Conservation (phyloP, 1,284 basidiomycete genomes). For the Cronartium ribicola region DNA sequence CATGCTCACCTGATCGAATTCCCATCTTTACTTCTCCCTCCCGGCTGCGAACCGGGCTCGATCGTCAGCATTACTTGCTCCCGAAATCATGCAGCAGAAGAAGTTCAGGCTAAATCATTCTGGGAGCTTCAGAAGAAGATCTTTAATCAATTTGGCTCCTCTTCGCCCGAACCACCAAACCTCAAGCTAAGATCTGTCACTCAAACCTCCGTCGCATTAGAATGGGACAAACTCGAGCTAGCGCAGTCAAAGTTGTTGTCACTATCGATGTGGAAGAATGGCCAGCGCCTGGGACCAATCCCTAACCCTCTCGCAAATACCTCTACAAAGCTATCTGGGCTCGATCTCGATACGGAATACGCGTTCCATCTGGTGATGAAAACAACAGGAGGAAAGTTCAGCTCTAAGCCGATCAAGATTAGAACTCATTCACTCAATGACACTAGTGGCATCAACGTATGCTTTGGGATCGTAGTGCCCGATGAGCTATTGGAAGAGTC, state of each 20-base stretch:
- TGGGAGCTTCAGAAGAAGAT: conserved; percentile 76
- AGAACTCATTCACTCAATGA: conserved; percentile 88
- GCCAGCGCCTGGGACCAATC: conserved; percentile 76
- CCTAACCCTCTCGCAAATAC: conserved; percentile 74
- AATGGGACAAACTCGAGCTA: conserved; percentile 80
- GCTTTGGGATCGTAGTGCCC: conserved; percentile 82
- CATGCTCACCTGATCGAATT: conserved; percentile 92
- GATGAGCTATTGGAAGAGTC: conserved; percentile 68
- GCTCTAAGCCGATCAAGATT: conserved; percentile 73
- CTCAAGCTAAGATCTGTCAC: conserved; percentile 79
- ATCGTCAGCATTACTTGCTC: conserved; percentile 92
- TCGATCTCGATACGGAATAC: conserved; percentile 71
- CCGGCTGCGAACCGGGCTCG: conserved; percentile 83
- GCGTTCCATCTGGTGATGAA: conserved; percentile 81
- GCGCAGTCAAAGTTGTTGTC: conserved; percentile 78
- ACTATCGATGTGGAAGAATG: conserved; percentile 84
- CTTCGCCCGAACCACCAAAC: conserved; percentile 65
- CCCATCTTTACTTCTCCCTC: conserved; percentile 82
- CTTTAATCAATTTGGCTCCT: conserved; percentile 66
- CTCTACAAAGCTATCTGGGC: conserved; percentile 79
- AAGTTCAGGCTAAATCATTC: conserved; percentile 71
- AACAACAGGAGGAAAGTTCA: conserved; percentile 81
- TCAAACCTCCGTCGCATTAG: conserved; percentile 83
- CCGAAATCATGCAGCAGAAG: conserved; percentile 75
- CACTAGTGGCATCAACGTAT: conserved; percentile 84